Base-by-base conservation (phyloP, 2,329 filamentous ascomycete genomes). In the Zalaria obscura region DNA sequence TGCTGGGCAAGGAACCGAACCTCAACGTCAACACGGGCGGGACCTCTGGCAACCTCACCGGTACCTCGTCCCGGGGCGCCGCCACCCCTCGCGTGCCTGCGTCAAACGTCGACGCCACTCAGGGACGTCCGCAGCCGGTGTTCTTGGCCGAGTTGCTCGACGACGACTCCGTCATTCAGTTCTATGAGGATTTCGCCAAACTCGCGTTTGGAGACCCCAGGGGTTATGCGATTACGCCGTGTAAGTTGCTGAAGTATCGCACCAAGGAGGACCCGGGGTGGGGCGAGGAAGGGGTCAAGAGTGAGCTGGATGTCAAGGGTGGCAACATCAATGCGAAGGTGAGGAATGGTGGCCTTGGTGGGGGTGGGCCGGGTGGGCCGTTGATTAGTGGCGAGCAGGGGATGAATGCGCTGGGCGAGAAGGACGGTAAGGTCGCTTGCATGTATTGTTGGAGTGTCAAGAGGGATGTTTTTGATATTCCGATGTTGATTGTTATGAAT, bases 371-470 rank as follows among this genome's bases (percentile, higher is more conserved):
- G 44, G 44, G 43, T 10, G 52, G 55, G 31, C 48, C 39, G 47
- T 55, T 48, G 46, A 62, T 54, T 50, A 59, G 77, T 51, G 77
- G 80, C 41, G 80, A 86, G 60, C 74, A 83, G 47, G 87, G 84
- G 6, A 89, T 93, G 62, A 82, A 82, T 41, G 76, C 78, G 55
- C 73, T 94, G 9, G 85, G 75, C 0, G 70, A 84, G 55, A 82
- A 78, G 57, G 87, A 93, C 55, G 89, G 88, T 41, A 88, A 91
- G 63, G 83, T 96, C 43, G 84, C 93, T 58, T 95, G 88, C 66
- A 87, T 83, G 54, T 94, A 93, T 64, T 93, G 85, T 66, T 96
- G 89, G 88, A 89, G 85, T 48, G 88, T 96, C 47, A 94, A 94
- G 66, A 74, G 89, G 48, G 91, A 98, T 61, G 85, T 91, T 34